Evolutionary conservation across 1,284 basidiomycete species (phyloP).

Genomic region (Ustilago nuda): DNA sequence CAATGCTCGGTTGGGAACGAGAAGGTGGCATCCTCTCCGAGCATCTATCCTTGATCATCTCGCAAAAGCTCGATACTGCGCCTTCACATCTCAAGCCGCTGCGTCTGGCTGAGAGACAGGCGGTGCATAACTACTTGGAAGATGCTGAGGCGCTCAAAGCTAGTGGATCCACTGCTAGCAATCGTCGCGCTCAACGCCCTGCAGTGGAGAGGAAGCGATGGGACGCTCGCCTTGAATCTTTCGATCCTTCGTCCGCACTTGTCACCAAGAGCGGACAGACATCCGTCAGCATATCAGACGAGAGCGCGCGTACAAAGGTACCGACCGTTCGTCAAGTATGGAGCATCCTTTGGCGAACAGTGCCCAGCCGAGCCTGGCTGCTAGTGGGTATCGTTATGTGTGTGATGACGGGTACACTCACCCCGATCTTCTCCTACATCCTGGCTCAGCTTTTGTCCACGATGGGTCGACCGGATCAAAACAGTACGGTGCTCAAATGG

Average conservation of each 20-base stretch:
- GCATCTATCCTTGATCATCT: conserved; percentile 41
- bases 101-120: conserved; percentile 34
- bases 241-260: not conserved
- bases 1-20: conserved; percentile 37
- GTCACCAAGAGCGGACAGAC: not conserved
- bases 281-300: not conserved
- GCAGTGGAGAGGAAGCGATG: conserved; percentile 21
- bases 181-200: conserved; percentile 21
- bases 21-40: conserved; percentile 28
- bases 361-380: conserved; percentile 81
- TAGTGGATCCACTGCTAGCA: conserved; percentile 32
- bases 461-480: conserved; percentile 76
- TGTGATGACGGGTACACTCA: conserved; percentile 81
- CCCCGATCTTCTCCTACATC: conserved; percentile 89
- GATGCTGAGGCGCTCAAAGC: conserved; percentile 40
- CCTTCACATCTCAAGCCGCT: conserved; percentile 45
- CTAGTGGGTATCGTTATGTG: conserved; percentile 74
- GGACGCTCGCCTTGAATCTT: not conserved
- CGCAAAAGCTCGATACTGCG: conserved; percentile 27
- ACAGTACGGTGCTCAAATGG: conserved; percentile 62
- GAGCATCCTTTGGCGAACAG: conserved; percentile 76
- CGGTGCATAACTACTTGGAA: conserved; percentile 34
- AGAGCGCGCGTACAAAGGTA: not conserved
- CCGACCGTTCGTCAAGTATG: conserved; percentile 26
- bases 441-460: conserved; percentile 82